Conservation (phyloP, 208 protist species). For the Herpetomonas samuelpessoai region DNA sequence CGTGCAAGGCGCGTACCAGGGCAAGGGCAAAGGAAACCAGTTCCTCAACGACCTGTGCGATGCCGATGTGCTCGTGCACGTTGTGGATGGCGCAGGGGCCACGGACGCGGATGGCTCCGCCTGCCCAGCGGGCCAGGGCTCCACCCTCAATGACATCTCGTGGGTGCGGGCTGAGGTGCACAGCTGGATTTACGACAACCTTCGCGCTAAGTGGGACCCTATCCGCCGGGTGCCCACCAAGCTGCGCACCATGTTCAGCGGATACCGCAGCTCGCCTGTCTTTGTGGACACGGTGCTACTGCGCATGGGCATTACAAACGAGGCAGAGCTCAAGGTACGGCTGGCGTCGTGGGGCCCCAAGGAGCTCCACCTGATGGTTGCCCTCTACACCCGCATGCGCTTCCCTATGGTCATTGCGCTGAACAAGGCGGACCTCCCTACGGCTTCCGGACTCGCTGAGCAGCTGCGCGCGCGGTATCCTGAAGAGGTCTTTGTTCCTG, state of each 20-base stretch:
- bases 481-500: constrained; percentile 66
- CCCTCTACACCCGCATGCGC: constrained; percentile 82
- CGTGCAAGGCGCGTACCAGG: constrained; percentile 93
- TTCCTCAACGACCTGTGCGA: constrained; percentile 95
- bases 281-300: constrained; percentile 75
- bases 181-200: constrained; percentile 94
- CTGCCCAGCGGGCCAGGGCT: constrained; percentile 58
- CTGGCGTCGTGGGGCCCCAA: constrained; percentile 53
- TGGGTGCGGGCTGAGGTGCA: constrained; percentile 93
- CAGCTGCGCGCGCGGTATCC: constrained; percentile 59
- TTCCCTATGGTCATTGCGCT: constrained; percentile 92
- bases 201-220: constrained; percentile 78
- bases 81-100: constrained; percentile 89
- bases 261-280: constrained; percentile 78
- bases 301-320: constrained; percentile 44
- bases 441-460: constrained; percentile 33
- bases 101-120: constrained; percentile 89
- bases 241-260: constrained; percentile 90
- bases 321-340: constrained; percentile 23
- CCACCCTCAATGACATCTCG: constrained; percentile 76
- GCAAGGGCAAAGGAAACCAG: constrained; percentile 91
- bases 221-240: constrained; percentile 59
- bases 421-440: constrained; percentile 89
- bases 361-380: constrained; percentile 89
- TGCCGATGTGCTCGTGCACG: constrained; percentile 92